These are phyloP conservation scores for Crucihimalaya himalaica DNA, from an alignment of 345 rosid species.

Conservation along the genomic window DNA sequence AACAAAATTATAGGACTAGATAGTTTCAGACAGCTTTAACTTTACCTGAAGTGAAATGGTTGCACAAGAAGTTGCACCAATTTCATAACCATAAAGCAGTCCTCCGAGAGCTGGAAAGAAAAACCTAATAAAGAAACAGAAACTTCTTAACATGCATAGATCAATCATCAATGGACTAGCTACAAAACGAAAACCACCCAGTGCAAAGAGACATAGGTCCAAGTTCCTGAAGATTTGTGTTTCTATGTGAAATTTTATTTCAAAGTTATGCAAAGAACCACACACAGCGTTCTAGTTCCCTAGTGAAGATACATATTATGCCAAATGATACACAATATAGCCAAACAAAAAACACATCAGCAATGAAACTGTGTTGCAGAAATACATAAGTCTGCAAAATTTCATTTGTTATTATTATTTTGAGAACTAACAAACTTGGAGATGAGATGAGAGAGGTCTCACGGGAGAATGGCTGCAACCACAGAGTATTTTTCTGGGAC, in stretches of 20 bases:
- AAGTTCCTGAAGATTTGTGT: conserved; percentile 1
- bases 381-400: not conserved
- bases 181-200: not conserved
- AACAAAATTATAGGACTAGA: not conserved
- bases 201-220: not conserved
- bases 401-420: not conserved
- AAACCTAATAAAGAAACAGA: conserved; percentile 58
- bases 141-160: conserved; percentile 20
- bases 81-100: conserved; percentile 88
- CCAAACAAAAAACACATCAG: not conserved
- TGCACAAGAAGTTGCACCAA: conserved; percentile 96
- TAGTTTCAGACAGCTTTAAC: conserved; percentile 12
- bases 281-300: not conserved
- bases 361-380: not conserved
- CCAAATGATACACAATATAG: not conserved
- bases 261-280: not conserved
- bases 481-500: conserved; percentile 59
- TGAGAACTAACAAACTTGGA: conserved; percentile 12
- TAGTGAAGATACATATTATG: not conserved
- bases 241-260: not conserved
- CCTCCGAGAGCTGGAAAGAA: conserved; percentile 98
- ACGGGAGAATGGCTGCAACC: conserved; percentile 71
- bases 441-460: conserved; percentile 37
- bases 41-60: conserved; percentile 75
- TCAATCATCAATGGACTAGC: not conserved